phyloP scores from a whole-genome alignment of 768 basidiomycete species.

The Mrakia gelida region DNA sequence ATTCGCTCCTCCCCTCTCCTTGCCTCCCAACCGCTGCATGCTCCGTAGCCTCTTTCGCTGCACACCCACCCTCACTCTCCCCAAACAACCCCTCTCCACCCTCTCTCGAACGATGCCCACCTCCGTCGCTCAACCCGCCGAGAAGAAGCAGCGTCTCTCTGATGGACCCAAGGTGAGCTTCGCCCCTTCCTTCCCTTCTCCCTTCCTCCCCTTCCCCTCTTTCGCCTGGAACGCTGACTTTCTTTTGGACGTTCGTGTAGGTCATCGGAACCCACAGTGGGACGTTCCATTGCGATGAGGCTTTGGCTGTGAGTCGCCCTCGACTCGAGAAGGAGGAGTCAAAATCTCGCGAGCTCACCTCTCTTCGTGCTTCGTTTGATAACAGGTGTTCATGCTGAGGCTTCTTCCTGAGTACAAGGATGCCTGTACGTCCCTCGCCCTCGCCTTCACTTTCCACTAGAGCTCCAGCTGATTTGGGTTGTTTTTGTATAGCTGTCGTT shows the following conservation, averaged over 20 bases:
- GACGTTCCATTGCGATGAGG: constrained; percentile 96
- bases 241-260: constrained; percentile 44
- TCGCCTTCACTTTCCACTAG: background rate
- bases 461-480: background rate
- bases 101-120: background rate
- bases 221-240: background rate
- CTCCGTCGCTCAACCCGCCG: constrained; percentile 3
- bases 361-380: background rate
- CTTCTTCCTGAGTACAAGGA: constrained; percentile 68
- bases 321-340: background rate
- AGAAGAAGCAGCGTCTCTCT: constrained; percentile 12
- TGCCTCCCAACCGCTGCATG: background rate
- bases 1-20: background rate
- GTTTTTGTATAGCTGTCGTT: constrained; percentile 37
- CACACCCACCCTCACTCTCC: background rate
- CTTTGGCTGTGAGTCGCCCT: constrained; percentile 63
- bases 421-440: constrained; percentile 56
- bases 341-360: constrained; percentile 9
- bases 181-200: background rate
- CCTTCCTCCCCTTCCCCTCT: too few species aligned
- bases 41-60: constrained; percentile 4
- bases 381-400: constrained; percentile 66
- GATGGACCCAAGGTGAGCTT: constrained; percentile 12
- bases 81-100: background rate
- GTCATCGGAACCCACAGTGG: constrained; percentile 91